Conservation (phyloP, 176 grass and related monocot species). For the Chloris gayana region DNA sequence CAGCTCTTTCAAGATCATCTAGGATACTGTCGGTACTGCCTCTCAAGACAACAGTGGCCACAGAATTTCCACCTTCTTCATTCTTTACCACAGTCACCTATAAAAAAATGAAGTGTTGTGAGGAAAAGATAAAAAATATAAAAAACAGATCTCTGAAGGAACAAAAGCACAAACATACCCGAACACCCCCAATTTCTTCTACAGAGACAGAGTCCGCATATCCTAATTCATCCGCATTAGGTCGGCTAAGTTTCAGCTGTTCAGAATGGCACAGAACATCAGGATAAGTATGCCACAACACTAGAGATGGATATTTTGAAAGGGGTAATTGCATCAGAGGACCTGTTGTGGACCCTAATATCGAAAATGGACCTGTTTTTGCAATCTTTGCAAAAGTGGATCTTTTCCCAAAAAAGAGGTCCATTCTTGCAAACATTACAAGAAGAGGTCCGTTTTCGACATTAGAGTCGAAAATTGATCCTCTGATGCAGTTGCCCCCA, state of each 20-base stretch:
- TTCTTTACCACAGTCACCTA: conserved; percentile 92
- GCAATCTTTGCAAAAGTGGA: too few species aligned
- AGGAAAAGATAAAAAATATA: conserved; percentile 14
- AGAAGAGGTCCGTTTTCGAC: too few species aligned
- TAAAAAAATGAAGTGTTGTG: conserved; percentile 16
- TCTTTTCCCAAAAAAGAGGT: too few species aligned
- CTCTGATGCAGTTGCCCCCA: too few species aligned
- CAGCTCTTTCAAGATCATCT: conserved; percentile 95
- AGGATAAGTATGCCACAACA: conserved; percentile 22
- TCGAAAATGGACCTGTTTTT: too few species aligned
- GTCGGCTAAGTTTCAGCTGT: conserved; percentile 90
- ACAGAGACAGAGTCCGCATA: conserved; percentile 84
- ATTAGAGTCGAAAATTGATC: too few species aligned
- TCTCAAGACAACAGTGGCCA: conserved; percentile 81
- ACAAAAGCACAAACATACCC: conserved; percentile 54
- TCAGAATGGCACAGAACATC: conserved; percentile 19
- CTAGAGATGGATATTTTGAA: neutral
- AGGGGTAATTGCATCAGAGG: conserved; percentile 57
- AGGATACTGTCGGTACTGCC: conserved; percentile 95
- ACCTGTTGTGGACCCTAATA: too few species aligned
- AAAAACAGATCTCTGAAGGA: neutral
- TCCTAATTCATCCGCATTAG: conserved; percentile 83
- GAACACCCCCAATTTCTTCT: conserved; percentile 86
- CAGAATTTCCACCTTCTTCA: conserved; percentile 86
- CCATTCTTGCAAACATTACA: too few species aligned